Base-by-base conservation (phyloP, 805 yeast genomes). In the Kuraishia molischiana region DNA sequence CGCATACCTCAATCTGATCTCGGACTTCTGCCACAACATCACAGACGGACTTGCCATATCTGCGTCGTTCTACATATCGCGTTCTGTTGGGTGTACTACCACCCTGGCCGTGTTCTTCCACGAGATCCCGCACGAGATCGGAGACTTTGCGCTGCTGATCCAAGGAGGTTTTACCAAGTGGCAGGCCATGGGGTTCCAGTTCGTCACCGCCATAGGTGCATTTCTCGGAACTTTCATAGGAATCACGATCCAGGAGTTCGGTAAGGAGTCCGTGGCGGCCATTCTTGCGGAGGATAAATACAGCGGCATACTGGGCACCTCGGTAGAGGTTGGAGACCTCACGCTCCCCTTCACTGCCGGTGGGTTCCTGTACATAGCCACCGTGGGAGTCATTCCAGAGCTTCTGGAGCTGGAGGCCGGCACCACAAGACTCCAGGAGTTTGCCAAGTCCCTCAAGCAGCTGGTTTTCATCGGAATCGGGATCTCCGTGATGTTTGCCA, bases 71-170 rank as follows among this genome's bases (percentile, higher is more conserved):
- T 76, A 75, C 54, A 69, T 68, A 34, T 67, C 79, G 30, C 66
- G 69, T 37, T 61, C 57, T 33, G 76, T 73, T 14, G 92, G 92
- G 0, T 73, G 80, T 19, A 68, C 81, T 2, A 79, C 89, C 0
- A 72, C 82, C 18, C 57, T 81, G 28, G 85, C 89, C 1, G 79
- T 82, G 21, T 68, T 81, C 43, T 70, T 79, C 56, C 92, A 83
- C 53, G 92, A 83, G 53, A 72, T 82, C 35, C 92, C 92, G 4
- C 92, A 83, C 52, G 86, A 81, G 51, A 71, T 83, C 43, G 89
- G 90, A 35, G 92, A 83, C 51, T 83, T 78, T 58, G 89, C 87
- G 0, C 60, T 83, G 19, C 60, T 83, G 42, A 69, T 79, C 43
- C 76, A 77, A 48, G 79, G 79, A 18, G 90, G 90, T 0, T 72